Conservation (phyloP, 495 filamentous ascomycete genomes). For the Chaetomium cochliodes region DNA sequence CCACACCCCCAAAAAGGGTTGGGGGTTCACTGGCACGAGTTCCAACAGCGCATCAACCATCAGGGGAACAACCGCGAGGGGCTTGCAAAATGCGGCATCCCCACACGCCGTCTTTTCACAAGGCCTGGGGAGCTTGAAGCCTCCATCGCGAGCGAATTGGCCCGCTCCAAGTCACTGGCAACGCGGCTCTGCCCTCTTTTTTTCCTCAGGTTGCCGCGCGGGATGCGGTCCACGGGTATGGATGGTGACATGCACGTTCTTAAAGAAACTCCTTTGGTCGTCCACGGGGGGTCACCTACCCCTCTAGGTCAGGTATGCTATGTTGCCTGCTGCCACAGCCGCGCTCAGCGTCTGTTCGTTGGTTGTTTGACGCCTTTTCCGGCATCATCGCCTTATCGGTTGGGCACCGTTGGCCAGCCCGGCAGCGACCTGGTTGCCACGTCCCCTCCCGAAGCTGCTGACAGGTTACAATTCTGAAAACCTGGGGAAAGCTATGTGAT, state of each 20-base stretch:
- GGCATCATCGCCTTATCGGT: neutral
- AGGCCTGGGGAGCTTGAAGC: neutral
- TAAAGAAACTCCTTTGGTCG: neutral
- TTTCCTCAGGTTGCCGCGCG: neutral
- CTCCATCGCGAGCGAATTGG: neutral
- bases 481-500: neutral
- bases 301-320: too few relatives aligned
- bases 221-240: too few relatives aligned
- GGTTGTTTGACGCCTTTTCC: neutral
- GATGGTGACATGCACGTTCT: neutral
- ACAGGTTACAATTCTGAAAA: neutral
- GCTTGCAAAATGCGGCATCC: neutral
- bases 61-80: constrained; percentile 6
- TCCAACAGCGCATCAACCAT: neutral
- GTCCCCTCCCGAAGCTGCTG: neutral
- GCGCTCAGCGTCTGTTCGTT: neutral
- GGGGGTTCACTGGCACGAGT: constrained; percentile 10
- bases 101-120: neutral
- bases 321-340: neutral
- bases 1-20: constrained; percentile 20
- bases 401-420: neutral
- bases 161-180: neutral
- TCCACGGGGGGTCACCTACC: too few relatives aligned
- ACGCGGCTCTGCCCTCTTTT: neutral
- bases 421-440: neutral